Evolutionary conservation across 768 basidiomycete genomes (phyloP).

Genomic region (Pleurotus sapidus): DNA sequence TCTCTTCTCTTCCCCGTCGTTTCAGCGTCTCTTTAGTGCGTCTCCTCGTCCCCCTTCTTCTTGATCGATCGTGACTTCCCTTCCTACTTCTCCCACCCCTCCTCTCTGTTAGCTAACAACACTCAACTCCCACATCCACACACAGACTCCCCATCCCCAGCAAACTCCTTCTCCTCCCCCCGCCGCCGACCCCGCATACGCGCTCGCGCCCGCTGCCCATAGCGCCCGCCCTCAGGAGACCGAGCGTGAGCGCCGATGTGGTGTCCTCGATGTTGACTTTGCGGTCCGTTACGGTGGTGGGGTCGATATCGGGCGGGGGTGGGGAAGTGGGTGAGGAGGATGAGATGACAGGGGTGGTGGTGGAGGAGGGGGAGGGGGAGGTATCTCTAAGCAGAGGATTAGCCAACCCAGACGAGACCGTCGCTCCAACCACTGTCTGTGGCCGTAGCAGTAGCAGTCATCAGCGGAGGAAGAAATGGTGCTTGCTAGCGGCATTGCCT

Average conservation of each 20-base stretch:
- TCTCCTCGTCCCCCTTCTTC: too few relatives aligned
- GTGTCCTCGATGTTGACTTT: not conserved
- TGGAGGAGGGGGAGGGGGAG: not conserved
- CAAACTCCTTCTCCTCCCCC: conserved; percentile 53
- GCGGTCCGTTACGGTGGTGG: not conserved
- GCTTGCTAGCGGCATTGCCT: conserved; percentile 11
- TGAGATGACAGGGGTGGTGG: not conserved
- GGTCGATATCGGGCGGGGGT: not conserved
- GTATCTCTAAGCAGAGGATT: not conserved
- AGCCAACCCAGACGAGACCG: too few relatives aligned
- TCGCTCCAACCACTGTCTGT: too few relatives aligned
- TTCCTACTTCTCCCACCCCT: too few relatives aligned
- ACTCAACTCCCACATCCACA: too few relatives aligned
- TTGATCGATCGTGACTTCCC: too few relatives aligned
- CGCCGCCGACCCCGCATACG: conserved; percentile 56
- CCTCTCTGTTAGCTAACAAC: too few relatives aligned
- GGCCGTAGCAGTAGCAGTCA: too few relatives aligned
- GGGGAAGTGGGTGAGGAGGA: not conserved
- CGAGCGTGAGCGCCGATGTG: not conserved
- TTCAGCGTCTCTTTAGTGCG: too few relatives aligned
- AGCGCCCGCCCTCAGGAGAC: conserved; percentile 34
- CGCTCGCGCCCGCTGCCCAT: conserved; percentile 57
- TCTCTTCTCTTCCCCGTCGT: too few relatives aligned
- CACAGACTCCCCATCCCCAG: not conserved
- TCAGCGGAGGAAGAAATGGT: too few relatives aligned